A percentile compares a stretch with the other conserved stretches of the same genome.
Evolutionary conservation across 768 basidiomycete species (phyloP).

Genomic region (Dacryopinax spathularia): DNA sequence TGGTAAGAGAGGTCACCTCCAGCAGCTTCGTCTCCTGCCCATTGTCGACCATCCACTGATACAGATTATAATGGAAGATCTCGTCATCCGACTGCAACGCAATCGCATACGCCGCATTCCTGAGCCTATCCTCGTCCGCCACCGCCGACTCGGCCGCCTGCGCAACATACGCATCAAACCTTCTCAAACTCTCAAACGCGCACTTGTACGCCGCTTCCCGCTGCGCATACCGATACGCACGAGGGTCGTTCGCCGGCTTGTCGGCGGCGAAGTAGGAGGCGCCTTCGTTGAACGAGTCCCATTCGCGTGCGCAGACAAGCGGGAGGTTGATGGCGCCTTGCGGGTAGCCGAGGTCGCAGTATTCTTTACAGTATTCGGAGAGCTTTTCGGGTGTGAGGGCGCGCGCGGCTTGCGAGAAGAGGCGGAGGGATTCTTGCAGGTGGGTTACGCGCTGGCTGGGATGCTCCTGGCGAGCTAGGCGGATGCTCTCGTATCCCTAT

Average conservation of each 20-base stretch:
- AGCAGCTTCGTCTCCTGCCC: constrained; percentile 76
- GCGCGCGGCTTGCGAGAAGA: constrained; percentile 79
- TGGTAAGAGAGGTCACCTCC: constrained; percentile 43
- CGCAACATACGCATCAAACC: constrained; percentile 48
- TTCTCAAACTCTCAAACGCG: constrained; percentile 63
- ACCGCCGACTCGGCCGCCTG: constrained; percentile 19
- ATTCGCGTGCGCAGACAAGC: constrained; percentile 61
- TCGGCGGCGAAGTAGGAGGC: constrained; percentile 54
- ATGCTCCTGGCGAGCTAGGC: constrained; percentile 76
- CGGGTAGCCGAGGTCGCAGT: constrained; percentile 68
- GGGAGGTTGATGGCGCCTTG: constrained; percentile 79
- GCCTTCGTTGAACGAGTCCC: constrained; percentile 63
- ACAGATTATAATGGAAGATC: constrained; percentile 85
- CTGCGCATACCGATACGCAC: constrained; percentile 41
- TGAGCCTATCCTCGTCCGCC: constrained; percentile 54
- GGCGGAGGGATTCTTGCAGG: constrained; percentile 75
- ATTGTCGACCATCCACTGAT: constrained; percentile 80
- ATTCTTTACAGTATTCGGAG: constrained; percentile 77
- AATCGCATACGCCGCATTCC: constrained; percentile 71
- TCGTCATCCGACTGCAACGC: constrained; percentile 77
- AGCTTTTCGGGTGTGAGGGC: constrained; percentile 74
- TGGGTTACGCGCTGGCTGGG: constrained; percentile 59
- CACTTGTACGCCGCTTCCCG: constrained; percentile 68
- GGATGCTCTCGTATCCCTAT: constrained; percentile 88
- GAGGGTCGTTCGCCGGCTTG: constrained; percentile 42